Conservation (phyloP, 306 rosid genomes). For the Echinosophora koreensis region DNA sequence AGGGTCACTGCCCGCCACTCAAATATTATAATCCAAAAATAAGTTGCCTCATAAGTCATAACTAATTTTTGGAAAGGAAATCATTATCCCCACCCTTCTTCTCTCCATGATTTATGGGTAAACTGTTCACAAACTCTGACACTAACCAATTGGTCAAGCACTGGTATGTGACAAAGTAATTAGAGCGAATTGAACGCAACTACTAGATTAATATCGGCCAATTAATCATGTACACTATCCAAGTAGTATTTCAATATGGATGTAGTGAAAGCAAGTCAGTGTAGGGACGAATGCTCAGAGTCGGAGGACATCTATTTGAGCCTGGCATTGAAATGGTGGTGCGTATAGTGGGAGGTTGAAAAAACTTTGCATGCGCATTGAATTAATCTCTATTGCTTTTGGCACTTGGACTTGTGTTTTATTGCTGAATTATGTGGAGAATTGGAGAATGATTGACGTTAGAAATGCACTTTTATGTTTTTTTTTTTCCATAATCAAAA, state of each 20-base stretch:
- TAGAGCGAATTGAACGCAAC: background rate
- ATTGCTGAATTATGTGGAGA: background rate
- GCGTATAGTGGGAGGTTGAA: conserved; percentile 43
- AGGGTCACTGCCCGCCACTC: background rate
- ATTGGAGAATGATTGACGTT: background rate
- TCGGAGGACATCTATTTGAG: background rate
- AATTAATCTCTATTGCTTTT: conserved; percentile 7
- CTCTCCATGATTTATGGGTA: conserved; percentile 33
- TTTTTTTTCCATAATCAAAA: too few species aligned
- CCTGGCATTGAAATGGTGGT: conserved; percentile 25
- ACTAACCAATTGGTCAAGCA: conserved; percentile 9
- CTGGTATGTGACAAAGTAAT: background rate
- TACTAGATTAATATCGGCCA: background rate
- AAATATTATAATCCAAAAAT: background rate
- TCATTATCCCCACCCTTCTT: background rate
- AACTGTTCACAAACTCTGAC: background rate
- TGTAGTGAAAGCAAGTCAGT: conserved; percentile 34
- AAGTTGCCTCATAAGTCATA: background rate
- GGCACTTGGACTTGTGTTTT: conserved; percentile 2
- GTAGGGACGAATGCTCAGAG: conserved; percentile 1
- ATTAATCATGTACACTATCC: too few species aligned
- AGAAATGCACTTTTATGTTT: conserved; percentile 4
- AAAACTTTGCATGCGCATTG: conserved; percentile 30
- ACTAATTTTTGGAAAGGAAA: background rate
- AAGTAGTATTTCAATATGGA: background rate